Evolutionary conservation across 768 basidiomycete genomes (phyloP).

Genomic region (Kwoniella botswanensis): DNA sequence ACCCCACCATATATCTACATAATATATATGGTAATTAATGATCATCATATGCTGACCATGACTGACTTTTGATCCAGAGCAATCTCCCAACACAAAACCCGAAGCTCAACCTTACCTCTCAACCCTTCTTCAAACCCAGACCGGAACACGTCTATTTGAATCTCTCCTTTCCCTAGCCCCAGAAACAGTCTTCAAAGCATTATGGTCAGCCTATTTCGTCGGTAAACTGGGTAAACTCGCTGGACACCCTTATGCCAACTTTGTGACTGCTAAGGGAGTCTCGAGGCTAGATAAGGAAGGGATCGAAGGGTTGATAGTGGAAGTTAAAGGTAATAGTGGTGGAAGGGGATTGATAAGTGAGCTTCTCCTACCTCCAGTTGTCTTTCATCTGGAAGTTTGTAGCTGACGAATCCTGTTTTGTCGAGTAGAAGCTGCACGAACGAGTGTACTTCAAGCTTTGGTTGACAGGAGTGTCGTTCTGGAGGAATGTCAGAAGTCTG

Average conservation of each 20-base stretch:
- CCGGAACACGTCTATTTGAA: constrained; percentile 89
- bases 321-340: constrained; percentile 65
- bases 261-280: constrained; percentile 81
- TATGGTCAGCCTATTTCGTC: constrained; percentile 81
- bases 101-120: constrained; percentile 65
- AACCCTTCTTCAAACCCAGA: constrained; percentile 80
- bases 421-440: constrained; percentile 68
- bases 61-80: not conserved
- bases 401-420: not conserved
- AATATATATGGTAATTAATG: constrained; percentile 21
- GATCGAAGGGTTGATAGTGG: constrained; percentile 65
- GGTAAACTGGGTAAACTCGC: constrained; percentile 74
- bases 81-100: constrained; percentile 42
- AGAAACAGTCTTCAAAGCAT: constrained; percentile 64
- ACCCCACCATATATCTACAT: not conserved
- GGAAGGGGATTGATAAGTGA: constrained; percentile 69
- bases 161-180: constrained; percentile 72
- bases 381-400: not conserved
- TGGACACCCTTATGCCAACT: constrained; percentile 90
- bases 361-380: constrained; percentile 51
- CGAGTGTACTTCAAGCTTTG: constrained; percentile 76
- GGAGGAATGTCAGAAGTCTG: constrained; percentile 61
- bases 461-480: constrained; percentile 71
- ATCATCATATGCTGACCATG: not conserved
- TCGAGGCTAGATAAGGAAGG: constrained; percentile 67